Conservation (phyloP, 768 basidiomycete species). For the Mrakia hoshinonis region DNA sequence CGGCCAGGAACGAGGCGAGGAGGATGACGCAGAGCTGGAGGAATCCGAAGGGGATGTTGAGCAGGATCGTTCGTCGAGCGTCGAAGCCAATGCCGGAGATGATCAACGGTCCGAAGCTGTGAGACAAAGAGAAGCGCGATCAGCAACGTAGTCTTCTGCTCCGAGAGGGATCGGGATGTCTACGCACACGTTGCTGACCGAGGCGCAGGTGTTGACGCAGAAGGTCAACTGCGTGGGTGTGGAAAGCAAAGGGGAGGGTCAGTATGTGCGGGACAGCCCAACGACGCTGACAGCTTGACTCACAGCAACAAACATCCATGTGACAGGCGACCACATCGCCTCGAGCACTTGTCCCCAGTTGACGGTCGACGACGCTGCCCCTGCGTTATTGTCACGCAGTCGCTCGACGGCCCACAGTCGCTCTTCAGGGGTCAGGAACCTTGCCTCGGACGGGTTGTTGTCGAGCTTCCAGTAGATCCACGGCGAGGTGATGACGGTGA, state of each 20-base stretch:
- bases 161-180: too few species aligned
- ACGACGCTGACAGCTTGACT: neutral
- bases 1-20: conserved; percentile 41
- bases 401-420: conserved; percentile 34
- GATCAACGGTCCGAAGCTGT: conserved; percentile 45
- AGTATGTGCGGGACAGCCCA: neutral
- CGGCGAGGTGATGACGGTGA: conserved; percentile 41
- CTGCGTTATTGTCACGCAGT: conserved; percentile 32
- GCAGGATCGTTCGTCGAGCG: conserved; percentile 44
- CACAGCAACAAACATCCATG: conserved; percentile 25
- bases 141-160: too few species aligned
- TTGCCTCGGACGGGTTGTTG: conserved; percentile 31
- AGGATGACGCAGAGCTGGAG: conserved; percentile 45
- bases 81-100: conserved; percentile 47
- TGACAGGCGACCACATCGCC: conserved; percentile 24
- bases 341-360: conserved; percentile 32
- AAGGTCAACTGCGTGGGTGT: conserved; percentile 18
- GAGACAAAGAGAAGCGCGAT: conserved; percentile 21
- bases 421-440: conserved; percentile 34
- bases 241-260: neutral
- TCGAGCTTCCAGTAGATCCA: conserved; percentile 31
- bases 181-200: too few species aligned
- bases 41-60: conserved; percentile 35
- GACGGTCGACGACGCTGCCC: conserved; percentile 7
- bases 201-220: conserved; percentile 28